Base-by-base conservation (phyloP, 495 filamentous ascomycete species). In the Pseudomonodictys pantanalensis region DNA sequence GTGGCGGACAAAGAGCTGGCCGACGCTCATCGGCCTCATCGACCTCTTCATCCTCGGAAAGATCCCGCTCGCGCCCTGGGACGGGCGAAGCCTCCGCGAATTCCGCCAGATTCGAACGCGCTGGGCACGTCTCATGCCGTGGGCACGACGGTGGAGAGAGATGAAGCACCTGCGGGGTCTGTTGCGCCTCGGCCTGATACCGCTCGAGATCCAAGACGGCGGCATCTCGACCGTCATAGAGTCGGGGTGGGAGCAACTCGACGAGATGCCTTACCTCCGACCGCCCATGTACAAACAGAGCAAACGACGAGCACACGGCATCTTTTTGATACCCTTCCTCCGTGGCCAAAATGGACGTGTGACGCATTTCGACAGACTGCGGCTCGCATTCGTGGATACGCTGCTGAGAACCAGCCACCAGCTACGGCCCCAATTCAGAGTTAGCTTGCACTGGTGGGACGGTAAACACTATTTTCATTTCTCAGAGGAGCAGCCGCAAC, bases 241-340 rank as follows among this genome's bases (percentile, higher is more conserved):
- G 24, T 4, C 44, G 24, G 18, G 20, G 29, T 2, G 2, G 22
- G 28, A 45, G 10, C 5, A 10, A 12, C 2, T 25, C 10, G 39
- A 28, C 7, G 28, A 18, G 35, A 15, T 12, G 15, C 3, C 12
- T 5, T 3, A 18, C 6, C 17, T 30, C 8, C 10, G 4, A 24
- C 22, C 48, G 15, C 43, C 41, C 11, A n/a, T 22, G 26, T 41
- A 33, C 3, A 25, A 51, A 11, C 45, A 58, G 38, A 57, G 52
- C 29, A 63, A 53, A 24, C 47, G 30, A 11, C 44, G 60, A 1
- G 45, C 60, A 35, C 42, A 29, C 20, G 39, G 57, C 32, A 46
- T 45, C 7, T 52, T 57, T 25, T 6, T 50, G 2, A 30, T 63
- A 1, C 46, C 48, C 11, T 11, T 4, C 10, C 26, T 41, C 7